A percentile compares a stretch with the other conserved stretches of the same genome.
phyloP scores from a whole-genome alignment of 225 moss, liverwort and hornwort species.

The Physcomitrellopsis africana region DNA sequence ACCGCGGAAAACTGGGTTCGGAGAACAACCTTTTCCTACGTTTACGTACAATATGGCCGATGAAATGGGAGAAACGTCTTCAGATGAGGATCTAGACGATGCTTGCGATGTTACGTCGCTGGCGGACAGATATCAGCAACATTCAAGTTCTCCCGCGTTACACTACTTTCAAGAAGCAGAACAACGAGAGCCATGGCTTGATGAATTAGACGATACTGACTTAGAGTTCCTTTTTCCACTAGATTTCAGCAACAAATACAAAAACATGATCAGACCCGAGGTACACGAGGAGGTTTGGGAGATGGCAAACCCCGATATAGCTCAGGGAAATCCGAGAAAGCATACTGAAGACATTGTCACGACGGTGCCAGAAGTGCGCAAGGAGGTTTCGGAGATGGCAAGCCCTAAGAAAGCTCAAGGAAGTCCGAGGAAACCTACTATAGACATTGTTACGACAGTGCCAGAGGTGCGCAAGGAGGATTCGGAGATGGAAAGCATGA shows the following conservation, averaged over 20 bases:
- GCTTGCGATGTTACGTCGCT: constrained; percentile 3
- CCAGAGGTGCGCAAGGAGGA: neutral
- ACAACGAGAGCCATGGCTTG: constrained; percentile 46
- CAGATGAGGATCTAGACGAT: constrained; percentile 29
- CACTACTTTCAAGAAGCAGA: constrained; percentile 36
- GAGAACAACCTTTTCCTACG: constrained; percentile 37
- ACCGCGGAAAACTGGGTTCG: constrained; percentile 26
- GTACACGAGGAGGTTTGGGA: neutral
- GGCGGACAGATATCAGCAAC: neutral
- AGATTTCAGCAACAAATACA: constrained; percentile 19
- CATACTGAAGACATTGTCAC: neutral
- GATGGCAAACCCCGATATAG: neutral
- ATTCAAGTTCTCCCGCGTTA: constrained; percentile 28
- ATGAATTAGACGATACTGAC: constrained; percentile 40
- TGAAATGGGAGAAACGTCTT: constrained; percentile 41
- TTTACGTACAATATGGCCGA: constrained; percentile 39
- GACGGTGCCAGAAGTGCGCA: neutral
- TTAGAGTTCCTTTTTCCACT: constrained; percentile 47
- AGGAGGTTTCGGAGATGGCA: neutral
- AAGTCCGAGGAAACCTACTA: constrained; percentile 4
- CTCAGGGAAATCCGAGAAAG: neutral
- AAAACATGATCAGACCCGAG: neutral
- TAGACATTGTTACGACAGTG: neutral
- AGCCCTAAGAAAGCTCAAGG: neutral
- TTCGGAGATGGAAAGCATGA: neutral